phyloP scores from a whole-genome alignment of 2,329 filamentous ascomycete genomes.

The Lachnellula occidentalis region DNA sequence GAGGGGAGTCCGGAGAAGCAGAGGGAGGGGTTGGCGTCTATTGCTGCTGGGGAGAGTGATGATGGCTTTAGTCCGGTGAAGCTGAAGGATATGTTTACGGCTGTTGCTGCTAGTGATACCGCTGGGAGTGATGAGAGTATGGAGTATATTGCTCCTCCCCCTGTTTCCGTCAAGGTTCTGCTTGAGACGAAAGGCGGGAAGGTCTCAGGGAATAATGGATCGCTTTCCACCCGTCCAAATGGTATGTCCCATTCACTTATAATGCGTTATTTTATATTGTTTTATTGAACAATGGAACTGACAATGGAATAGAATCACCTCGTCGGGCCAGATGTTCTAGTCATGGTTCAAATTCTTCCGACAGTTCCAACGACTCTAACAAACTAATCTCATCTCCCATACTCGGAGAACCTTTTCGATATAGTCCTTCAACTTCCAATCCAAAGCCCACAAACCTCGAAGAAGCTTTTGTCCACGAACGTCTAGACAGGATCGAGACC shows the following conservation, averaged over 20 bases:
- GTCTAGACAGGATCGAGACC: constrained; percentile 6
- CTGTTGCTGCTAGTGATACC: too few species aligned
- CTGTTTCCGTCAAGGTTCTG: neutral
- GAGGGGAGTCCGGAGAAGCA: neutral
- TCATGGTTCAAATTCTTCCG: neutral
- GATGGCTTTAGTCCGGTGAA: neutral
- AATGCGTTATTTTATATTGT: neutral
- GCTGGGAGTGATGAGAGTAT: constrained; percentile 8
- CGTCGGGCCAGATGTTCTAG: neutral
- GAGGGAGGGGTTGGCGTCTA: neutral
- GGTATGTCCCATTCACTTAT: constrained; percentile 1
- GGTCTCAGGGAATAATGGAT: neutral
- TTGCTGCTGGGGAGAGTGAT: too few species aligned
- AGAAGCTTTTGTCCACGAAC: constrained; percentile 2
- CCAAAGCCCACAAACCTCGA: neutral
- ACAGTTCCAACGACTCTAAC: neutral
- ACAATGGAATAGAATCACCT: neutral
- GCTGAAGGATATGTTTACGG: neutral
- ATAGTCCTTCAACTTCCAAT: neutral
- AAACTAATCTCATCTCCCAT: neutral
- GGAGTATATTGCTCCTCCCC: constrained; percentile 14
- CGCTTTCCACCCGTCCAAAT: neutral
- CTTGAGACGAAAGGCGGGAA: neutral
- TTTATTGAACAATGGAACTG: constrained; percentile 5
- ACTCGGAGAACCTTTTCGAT: neutral